Percentiles rank a stretch among this genome's conserved stretches.
These are phyloP conservation scores for Xylaria sp. DNA, from an alignment of 2,329 filamentous ascomycete genomes.

Conservation along the genomic window DNA sequence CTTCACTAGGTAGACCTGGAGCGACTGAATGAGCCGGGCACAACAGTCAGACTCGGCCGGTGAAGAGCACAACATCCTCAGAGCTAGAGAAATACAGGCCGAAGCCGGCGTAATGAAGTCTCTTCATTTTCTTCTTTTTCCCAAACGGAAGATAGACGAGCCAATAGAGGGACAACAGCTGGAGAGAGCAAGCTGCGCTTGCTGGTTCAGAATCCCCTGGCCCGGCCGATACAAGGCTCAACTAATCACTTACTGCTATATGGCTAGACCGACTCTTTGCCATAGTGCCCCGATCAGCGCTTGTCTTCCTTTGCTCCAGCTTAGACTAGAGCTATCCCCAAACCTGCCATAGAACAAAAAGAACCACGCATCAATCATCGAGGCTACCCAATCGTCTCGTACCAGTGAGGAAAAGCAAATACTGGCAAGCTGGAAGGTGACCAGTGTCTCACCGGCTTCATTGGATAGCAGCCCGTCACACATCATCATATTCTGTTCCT, in stretches of 20 bases:
- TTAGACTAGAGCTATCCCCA: slow-evolving; percentile 14
- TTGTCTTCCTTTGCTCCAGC: slow-evolving; percentile 14
- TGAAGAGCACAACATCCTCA: not conserved
- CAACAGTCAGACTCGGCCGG: not conserved
- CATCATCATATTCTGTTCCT: not conserved
- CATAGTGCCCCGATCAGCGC: slow-evolving; percentile 10
- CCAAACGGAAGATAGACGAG: not conserved
- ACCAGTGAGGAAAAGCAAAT: slow-evolving; percentile 23
- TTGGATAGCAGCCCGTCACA: slow-evolving; percentile 25
- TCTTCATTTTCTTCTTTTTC: not conserved
- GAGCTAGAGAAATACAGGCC: not conserved
- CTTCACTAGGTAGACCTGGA: slow-evolving; percentile 4
- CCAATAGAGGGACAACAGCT: not conserved
- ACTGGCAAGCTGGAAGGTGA: slow-evolving; percentile 17
- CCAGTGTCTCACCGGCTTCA: slow-evolving; percentile 26
- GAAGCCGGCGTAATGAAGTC: not conserved
- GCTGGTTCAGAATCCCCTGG: slow-evolving; percentile 33
- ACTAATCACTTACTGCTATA: not conserved
- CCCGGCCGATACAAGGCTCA: slow-evolving; percentile 31
- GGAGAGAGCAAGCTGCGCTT: slow-evolving; percentile 14
- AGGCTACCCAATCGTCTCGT: slow-evolving; percentile 23
- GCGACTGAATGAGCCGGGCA: not conserved
- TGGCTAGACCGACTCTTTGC: slow-evolving; percentile 13
- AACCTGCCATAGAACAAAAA: slow-evolving; percentile 19
- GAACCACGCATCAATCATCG: slow-evolving; percentile 28